Evolutionary conservation across 345 rosid species (phyloP), one percentile per base, ranked within the genome.

Genomic region (Moricandia arvensis): DNA sequence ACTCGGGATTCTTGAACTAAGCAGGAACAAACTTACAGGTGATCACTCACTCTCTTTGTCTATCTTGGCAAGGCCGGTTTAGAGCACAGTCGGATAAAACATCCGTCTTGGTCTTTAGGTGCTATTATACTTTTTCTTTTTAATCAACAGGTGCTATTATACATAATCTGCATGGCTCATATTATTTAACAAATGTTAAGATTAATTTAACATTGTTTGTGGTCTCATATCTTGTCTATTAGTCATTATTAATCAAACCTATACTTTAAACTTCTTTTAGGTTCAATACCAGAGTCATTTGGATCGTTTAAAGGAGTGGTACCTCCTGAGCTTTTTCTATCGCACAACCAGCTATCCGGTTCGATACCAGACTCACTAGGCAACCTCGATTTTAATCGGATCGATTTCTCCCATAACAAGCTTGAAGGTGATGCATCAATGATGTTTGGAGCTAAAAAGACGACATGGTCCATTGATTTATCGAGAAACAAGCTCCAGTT

Each of bases 271-370:
- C 16, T 45, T 45, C 17, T 45, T 45, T 45, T 54, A 54, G 59
- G 59, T 54, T 8, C 59, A 4, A 54, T 21, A 54, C 59, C 59
- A 54, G 59, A 54, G 29, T 54, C 59, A 45, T 45, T 45, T 45
- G 51, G 51, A n/a, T n/a, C 51, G 30, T 54, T 54, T 43, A 45
- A 18, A 7, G 80, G 82, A 37, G 10, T 62, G 11, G 30, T 16
- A 10, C 51, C 51, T 45, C 81, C 82, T 1, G 31, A 17, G 6
- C 77, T 91, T 16, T 78, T 57, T 74, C 74, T 89, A 70, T 86
- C 96, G 7, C 89, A 91, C 71, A 91, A 89, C 77, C 80, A 82
- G 21, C 88, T n/a, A n/a, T 75, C 93, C 0, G 93, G 93, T 10
- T 30, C 74, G 34, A 83, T 89, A 55, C 93, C 90, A 11, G 58